Percentiles rank a stretch among this genome's conserved stretches.
phyloP scores from a whole-genome alignment of 805 yeast genomes.

The Cyberlindnera japonica region DNA sequence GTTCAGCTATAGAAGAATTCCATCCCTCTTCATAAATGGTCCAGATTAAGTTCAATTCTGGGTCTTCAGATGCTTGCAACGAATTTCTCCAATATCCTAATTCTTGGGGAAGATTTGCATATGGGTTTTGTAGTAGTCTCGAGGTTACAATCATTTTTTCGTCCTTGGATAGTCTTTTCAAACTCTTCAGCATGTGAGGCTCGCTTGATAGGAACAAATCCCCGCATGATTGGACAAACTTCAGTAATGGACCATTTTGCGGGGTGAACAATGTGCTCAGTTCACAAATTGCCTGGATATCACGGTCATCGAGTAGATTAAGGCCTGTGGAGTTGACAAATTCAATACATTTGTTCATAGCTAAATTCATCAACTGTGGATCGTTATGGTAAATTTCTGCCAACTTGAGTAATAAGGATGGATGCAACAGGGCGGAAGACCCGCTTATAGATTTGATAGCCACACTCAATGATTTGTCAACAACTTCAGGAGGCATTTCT shows the following conservation, averaged over 20 bases:
- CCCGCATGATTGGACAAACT: no score
- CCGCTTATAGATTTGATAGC: neutral
- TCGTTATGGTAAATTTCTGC: neutral
- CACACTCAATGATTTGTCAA: neutral
- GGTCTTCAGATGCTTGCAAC: neutral
- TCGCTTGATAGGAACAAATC: conserved; percentile 2
- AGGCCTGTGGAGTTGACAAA: neutral
- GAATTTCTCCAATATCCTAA: neutral
- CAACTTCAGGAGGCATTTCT: conserved; percentile 1
- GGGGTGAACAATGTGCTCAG: neutral
- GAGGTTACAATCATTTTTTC: neutral
- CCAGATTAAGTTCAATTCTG: conserved; percentile 1
- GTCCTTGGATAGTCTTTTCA: neutral
- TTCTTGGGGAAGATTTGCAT: neutral
- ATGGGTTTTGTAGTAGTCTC: conserved; percentile 6
- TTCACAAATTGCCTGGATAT: neutral
- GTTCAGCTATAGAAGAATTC: neutral
- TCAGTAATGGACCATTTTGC: no score
- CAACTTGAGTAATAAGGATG: conserved; percentile 1
- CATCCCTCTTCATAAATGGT: conserved; percentile 2
- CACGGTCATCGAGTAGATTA: conserved; percentile 1
- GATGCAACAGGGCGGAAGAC: neutral
- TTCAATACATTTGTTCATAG: neutral
- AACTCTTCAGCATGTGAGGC: neutral
- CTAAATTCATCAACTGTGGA: neutral